phyloP scores from a whole-genome alignment of 1,139 yeast species.

The Protomyces inouyei region DNA sequence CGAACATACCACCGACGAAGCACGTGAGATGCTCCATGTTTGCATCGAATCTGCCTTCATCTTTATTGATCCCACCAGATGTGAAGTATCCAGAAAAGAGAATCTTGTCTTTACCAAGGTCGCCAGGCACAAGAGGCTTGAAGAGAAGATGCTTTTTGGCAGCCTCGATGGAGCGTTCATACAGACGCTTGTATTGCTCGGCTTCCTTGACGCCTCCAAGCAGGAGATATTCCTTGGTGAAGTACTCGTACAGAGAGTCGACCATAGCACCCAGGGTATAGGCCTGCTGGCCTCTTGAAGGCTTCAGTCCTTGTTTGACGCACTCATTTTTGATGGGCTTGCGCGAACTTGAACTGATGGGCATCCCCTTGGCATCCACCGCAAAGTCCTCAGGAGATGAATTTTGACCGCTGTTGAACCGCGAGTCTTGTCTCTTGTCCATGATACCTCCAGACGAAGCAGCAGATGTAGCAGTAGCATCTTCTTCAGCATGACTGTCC shows the following conservation, averaged over 20 bases:
- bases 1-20: constrained; percentile 68
- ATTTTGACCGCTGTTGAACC: not conserved
- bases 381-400: not conserved
- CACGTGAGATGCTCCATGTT: constrained; percentile 56
- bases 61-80: constrained; percentile 28
- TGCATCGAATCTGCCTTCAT: constrained; percentile 32
- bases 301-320: constrained; percentile 5
- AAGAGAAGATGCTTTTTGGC: constrained; percentile 45
- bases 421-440: not conserved
- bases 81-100: constrained; percentile 47
- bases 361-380: not conserved
- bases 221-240: constrained; percentile 67
- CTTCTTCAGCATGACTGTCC: not conserved
- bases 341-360: not conserved
- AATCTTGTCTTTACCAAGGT: constrained; percentile 42
- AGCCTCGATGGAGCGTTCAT: constrained; percentile 42
- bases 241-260: constrained; percentile 87
- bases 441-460: not conserved
- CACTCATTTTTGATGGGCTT: not conserved
- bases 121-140: constrained; percentile 44
- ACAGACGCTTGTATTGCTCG: constrained; percentile 39
- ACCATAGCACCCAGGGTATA: constrained; percentile 62
- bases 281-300: not conserved
- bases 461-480: not conserved
- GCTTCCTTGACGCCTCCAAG: constrained; percentile 46